These are phyloP conservation scores for Chenopodium album DNA, from an alignment of 148 eudicot genomes.

Conservation along the genomic window DNA sequence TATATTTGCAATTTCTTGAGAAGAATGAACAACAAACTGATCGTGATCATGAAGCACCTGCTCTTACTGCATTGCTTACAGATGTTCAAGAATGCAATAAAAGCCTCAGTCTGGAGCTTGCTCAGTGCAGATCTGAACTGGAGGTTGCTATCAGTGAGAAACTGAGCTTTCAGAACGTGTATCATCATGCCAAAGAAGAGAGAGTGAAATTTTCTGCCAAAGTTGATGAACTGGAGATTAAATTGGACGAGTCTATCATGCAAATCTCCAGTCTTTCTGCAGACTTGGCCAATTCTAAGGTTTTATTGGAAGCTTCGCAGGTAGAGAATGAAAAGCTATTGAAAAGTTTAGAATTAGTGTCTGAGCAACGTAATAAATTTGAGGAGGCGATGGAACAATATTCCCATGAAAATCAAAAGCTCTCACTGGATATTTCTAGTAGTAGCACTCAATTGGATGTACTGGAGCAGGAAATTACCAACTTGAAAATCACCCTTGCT, in stretches of 20 bases:
- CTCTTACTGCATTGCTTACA: conserved; percentile 34
- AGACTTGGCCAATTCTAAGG: conserved; percentile 49
- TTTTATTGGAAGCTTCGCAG: conserved; percentile 47
- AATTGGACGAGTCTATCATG: conserved; percentile 46
- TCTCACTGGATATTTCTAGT: conserved; percentile 43
- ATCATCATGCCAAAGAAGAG: conserved; percentile 45
- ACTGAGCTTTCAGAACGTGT: conserved; percentile 50
- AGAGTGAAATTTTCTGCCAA: conserved; percentile 39
- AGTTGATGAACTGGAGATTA: conserved; percentile 51
- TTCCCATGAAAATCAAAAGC: conserved; percentile 41
- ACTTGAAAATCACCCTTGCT: conserved; percentile 37
- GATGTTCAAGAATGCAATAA: conserved; percentile 49
- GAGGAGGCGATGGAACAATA: conserved; percentile 40
- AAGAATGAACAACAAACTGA: conserved; percentile 33
- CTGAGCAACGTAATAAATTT: conserved; percentile 52
- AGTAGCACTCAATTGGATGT: conserved; percentile 34
- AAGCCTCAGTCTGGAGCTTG: conserved; percentile 54
- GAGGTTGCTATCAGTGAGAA: conserved; percentile 44
- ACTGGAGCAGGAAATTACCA: conserved; percentile 39
- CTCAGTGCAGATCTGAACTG: conserved; percentile 59
- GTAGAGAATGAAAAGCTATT: conserved; percentile 53
- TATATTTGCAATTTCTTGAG: conserved; percentile 50
- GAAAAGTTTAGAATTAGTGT: conserved; percentile 31
- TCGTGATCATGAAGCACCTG: conserved; percentile 37
- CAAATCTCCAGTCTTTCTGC: conserved; percentile 44